Evolutionary conservation across 768 basidiomycete genomes (phyloP), one percentile per base, ranked within the genome.

Genomic region (Mycena albidolilacea): DNA sequence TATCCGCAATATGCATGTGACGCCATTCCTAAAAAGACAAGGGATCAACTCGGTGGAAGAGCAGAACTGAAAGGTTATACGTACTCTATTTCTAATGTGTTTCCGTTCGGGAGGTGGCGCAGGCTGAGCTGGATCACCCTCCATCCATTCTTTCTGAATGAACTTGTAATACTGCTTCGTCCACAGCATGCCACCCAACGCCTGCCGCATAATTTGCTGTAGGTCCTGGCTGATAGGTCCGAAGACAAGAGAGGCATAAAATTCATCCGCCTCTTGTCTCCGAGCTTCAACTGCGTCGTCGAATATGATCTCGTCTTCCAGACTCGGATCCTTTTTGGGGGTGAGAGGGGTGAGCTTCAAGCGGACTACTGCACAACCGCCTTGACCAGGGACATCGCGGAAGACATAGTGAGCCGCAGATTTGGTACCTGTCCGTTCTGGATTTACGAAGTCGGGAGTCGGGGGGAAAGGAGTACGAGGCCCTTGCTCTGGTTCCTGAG

Each of bases 121-220:
- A 10, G 97, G 97, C 81, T 99, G 98, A 12, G 94, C 93, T 5
- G 96, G 93, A 84, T 99, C 98, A 39, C 98, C 98, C 71, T 95
- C 91, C 63, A 97, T 88, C 98, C 98, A 99, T 72, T 97, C 94
- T 79, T 94, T 94, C 82, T 98, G 97, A 71, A 98, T 91, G 83
- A 98, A 98, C 80, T 94, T 89, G 85, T 99, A 99, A 82, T 91
- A 95, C 79, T 99, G 98, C 85, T 99, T 99, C 58, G 95, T 96
- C 97, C 98, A 99, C 64, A 99, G 84, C 98, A 99, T 99, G 12
- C 98, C 98, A 23, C 91, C 91, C 61, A 99, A 84, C 23, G 97
- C 98, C 83, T 99, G 98, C 73, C 98, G 87, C 95, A 95, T 98
- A 76, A 99, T 94, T 81, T 97, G 97, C 80, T 91, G 92, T 77